Base-by-base conservation (phyloP, 495 filamentous ascomycete genomes). In the Aeminium ludgeri region DNA sequence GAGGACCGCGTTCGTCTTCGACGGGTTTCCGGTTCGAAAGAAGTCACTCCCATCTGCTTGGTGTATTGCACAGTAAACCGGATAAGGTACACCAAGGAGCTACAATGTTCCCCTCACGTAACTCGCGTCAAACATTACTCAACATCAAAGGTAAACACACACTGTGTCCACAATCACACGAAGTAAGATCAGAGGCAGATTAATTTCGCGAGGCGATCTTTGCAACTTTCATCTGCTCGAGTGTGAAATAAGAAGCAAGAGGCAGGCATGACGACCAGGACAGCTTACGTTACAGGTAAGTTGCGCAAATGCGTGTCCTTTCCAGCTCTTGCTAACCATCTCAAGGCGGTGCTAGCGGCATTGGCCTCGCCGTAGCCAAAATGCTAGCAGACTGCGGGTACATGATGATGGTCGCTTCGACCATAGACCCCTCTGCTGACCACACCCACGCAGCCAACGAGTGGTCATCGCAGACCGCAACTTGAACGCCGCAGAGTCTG, bases 381-480 rank as follows among this genome's bases (percentile, higher is more conserved):
- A 45, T 53, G 50, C 52, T 55, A 10, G 38, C 37, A 10, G 13
- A 19, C 19, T 45, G 31, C 36, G 46, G 46, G 46, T 49, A 17
- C 0, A 35, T 30, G 6, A 13, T 31, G 17, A 31, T 20, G 18
- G n/a, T 30, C 20, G 6, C 17, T 18, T 36, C 23, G 31, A 8
- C 34, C 16, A 36, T 25, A 13, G 16, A 25, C 15, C 20, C 12
- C 31, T 35, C 10, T 8, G 10, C 11, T 28, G 0, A 39, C 10
- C 1, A 17, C 25, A 1, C 20, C 20, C 28, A 41, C 28, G 23
- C 25, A 43, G 45, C 13, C 19, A 41, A 34, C 30, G 30, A 8
- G 49, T 55, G 7, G 41, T 23, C 16, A 33, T 51, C 10, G 50
- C 45, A 12, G 52, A 55, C 43, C 23, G 25, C 13, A 45, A 55